Percentiles rank a stretch among this genome's conserved stretches.
These are phyloP conservation scores for Cryptosporidium sp. DNA, from an alignment of 169 alveolate species.

Conservation along the genomic window DNA sequence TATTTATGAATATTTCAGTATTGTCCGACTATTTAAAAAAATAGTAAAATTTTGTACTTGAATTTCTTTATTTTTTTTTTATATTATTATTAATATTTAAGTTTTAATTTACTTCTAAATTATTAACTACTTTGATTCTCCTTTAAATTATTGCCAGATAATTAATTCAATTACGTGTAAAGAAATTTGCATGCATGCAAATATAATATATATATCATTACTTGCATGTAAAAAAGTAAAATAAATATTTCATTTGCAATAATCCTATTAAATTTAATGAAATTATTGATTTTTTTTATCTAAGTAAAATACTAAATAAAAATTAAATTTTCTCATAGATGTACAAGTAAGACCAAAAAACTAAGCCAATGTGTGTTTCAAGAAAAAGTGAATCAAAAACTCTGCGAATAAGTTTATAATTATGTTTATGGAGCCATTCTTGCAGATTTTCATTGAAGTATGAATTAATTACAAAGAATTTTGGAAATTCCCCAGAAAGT, in stretches of 20 bases:
- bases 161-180: not conserved
- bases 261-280: not conserved
- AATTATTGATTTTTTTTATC: too few relatives aligned
- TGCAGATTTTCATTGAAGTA: constrained; percentile 5
- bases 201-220: too few relatives aligned
- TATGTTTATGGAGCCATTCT: constrained; percentile 6
- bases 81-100: not conserved
- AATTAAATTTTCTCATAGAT: not conserved
- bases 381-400: constrained; percentile 31
- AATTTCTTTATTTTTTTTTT: too few relatives aligned
- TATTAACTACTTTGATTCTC: not conserved
- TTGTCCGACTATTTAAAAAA: not conserved
- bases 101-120: not conserved
- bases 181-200: not conserved
- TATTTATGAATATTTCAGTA: too few relatives aligned
- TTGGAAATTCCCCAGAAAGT: constrained; percentile 12
- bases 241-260: not conserved
- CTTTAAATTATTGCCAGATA: not conserved
- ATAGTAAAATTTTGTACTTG: too few relatives aligned
- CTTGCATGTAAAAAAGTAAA: not conserved
- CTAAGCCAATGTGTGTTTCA: constrained; percentile 30
- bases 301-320: not conserved
- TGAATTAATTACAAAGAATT: constrained; percentile 6
- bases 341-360: constrained; percentile 20
- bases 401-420: not conserved